Conservation (phyloP, 495 filamentous ascomycete species). For the Talaromyces nanjingensis region DNA sequence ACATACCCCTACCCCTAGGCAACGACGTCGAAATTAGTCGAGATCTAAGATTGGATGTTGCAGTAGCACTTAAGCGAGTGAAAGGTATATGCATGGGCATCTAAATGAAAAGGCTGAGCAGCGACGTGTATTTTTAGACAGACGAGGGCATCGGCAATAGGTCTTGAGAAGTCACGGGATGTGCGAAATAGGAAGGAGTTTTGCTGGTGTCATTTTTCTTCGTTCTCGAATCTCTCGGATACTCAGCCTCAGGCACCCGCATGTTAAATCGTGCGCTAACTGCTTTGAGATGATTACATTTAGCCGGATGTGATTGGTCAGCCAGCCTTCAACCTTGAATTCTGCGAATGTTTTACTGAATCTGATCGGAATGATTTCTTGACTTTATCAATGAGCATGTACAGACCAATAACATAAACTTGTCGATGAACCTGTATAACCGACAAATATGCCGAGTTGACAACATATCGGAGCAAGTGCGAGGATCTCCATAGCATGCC, state of each 20-base stretch:
- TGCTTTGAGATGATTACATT: neutral
- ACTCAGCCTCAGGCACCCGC: neutral
- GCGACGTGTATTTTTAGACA: neutral
- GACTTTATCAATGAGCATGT: neutral
- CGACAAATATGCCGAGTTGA: neutral
- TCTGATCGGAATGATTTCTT: neutral
- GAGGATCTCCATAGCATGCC: neutral
- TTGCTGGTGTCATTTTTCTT: too few species aligned
- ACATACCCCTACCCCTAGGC: neutral
- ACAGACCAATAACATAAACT: neutral
- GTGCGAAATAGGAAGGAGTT: neutral
- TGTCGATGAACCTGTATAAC: neutral
- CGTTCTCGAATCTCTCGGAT: neutral
- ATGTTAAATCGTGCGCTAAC: neutral
- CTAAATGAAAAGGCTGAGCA: neutral
- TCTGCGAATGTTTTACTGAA: neutral
- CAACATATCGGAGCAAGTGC: constrained; percentile 6
- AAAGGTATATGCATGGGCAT: neutral
- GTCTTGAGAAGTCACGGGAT: constrained; percentile 5
- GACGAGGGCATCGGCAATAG: neutral
- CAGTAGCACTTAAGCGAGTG: neutral
- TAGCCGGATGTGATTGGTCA: neutral
- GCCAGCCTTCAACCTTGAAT: neutral
- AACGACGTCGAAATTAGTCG: neutral
- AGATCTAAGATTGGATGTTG: neutral